Base-by-base conservation (phyloP, 2,329 filamentous ascomycete genomes). In the Diaporthe capsici region DNA sequence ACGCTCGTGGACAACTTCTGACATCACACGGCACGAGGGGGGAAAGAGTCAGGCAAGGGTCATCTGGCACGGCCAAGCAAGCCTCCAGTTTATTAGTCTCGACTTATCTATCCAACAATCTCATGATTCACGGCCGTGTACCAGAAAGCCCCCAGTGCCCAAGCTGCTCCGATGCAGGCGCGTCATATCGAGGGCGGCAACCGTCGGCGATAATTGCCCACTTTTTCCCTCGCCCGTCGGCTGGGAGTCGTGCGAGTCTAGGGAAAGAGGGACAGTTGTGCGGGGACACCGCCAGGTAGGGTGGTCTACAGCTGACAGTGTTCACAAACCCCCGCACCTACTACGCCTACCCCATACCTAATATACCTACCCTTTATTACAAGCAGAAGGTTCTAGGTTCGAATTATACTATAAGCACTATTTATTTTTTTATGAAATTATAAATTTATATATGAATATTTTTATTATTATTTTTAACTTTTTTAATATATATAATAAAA, bases 151-250 rank as follows among this genome's bases (percentile, higher is more conserved):
- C 61, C 42, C 31, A 31, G 25, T 34, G n/a, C 51, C 37, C 15
- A 34, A 28, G 37, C 25, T 3, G 49, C 71, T 73, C 70, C 70
- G 68, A 58, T 53, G n/a, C 51, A 68, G 74, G 74, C 70, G 70
- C 8, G 71, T 58, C 20, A 47, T 63, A 28, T 31, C 39, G 49
- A 17, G 42, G 47, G 74, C 31, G 75, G 75, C 68, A 70, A 55
- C 28, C 39, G 22, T 75, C 75, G 75, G 75, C 75, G 75, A 72
- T 25, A 68, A 47, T 75, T 68, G 63, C 75, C 75, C 75, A 60
- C 70, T 60, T 68, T 55, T 55, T 49, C 1, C 17, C 34, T 39
- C 25, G 13, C 49, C 74, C 42, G n/a, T 53, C 20, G 20, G 75
- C 22, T 58, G 42, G 44, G 7, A 47, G 60, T 63, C 25, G 39